These are phyloP conservation scores for Obba rivulosa DNA, from an alignment of 768 basidiomycete species.

Conservation along the genomic window DNA sequence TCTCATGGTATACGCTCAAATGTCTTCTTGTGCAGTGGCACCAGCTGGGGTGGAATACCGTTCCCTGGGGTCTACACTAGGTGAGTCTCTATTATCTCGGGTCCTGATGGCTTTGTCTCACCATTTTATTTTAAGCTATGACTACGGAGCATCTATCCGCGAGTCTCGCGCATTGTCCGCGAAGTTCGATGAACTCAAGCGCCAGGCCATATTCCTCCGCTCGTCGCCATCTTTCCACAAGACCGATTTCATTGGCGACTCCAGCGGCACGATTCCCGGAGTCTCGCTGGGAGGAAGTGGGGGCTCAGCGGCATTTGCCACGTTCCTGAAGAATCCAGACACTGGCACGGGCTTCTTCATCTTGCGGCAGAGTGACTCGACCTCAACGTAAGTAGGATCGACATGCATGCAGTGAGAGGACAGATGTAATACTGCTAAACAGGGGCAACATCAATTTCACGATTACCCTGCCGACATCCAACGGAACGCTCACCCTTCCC, in stretches of 20 bases:
- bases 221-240: slow-evolving; percentile 77
- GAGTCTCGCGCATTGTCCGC: slow-evolving; percentile 61
- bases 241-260: slow-evolving; percentile 68
- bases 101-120: not conserved
- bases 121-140: slow-evolving; percentile 48
- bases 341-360: slow-evolving; percentile 64
- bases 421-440: not conserved
- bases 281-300: slow-evolving; percentile 32
- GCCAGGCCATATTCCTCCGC: slow-evolving; percentile 72
- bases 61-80: slow-evolving; percentile 68
- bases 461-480: slow-evolving; percentile 50
- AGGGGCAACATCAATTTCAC: slow-evolving; percentile 52
- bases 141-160: slow-evolving; percentile 70
- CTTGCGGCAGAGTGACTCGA: slow-evolving; percentile 60
- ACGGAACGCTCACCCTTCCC: slow-evolving; percentile 52
- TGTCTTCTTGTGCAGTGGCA: slow-evolving; percentile 45
- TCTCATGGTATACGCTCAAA: not conserved
- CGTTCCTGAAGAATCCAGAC: slow-evolving; percentile 64
- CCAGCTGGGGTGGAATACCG: slow-evolving; percentile 80
- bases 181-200: slow-evolving; percentile 76
- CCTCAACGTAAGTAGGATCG: slow-evolving; percentile 47
- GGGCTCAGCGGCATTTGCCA: slow-evolving; percentile 45
- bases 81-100: slow-evolving; percentile 5
- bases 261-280: slow-evolving; percentile 38
- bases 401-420: too few relatives aligned